Evolutionary conservation across 768 basidiomycete species (phyloP), one percentile per base, ranked within the genome.

Genomic region (Tricholomella constricta): DNA sequence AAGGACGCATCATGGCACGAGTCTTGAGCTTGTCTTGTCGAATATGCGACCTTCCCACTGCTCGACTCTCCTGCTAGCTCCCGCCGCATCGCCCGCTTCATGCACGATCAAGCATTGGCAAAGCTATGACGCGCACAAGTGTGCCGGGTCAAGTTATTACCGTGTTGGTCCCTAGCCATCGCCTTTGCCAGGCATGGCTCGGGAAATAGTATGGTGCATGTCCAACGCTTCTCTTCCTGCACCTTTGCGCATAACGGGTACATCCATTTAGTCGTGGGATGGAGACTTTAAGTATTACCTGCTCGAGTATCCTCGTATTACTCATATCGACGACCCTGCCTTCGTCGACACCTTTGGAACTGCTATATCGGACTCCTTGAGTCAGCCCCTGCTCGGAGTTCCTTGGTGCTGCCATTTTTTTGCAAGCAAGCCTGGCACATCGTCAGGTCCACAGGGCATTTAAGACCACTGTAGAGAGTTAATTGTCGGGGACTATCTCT

Each of bases 221-320:
- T 65, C 15, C 7, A n/a, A 20, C 6, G 26, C 4, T 40, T 27
- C 14, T 20, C 15, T 22, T 22, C 26, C 6, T 6, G 11, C 15
- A 3, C 20, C 20, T 25, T 23, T 42, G 44, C 7, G 12, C 44
- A 15, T 19, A 17, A 20, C 19, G 29, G 22, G 20, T 5, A 19
- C 8, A 3, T 22, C 29, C 11, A 37, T 26, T 6, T 41, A 76
- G 76, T 72, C 74, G 1, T 79, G 86, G 87, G 80, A 83, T 22
- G 89, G 82, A 46, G 86, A 83, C 69, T 85, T 85, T 55, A 88
- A 90, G 63, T 89, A n/a, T n/a, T n/a, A 89, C 61, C 74, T 88
- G 50, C 81, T 88, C 73, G 89, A 89, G 63, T 80, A 74, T 52
- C 70, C 89, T 8, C 85, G 85, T 29, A 71, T 89, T 19, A 80